Evolutionary conservation across 2,329 filamentous ascomycete species (phyloP).

Genomic region (Penicillium decumbens): DNA sequence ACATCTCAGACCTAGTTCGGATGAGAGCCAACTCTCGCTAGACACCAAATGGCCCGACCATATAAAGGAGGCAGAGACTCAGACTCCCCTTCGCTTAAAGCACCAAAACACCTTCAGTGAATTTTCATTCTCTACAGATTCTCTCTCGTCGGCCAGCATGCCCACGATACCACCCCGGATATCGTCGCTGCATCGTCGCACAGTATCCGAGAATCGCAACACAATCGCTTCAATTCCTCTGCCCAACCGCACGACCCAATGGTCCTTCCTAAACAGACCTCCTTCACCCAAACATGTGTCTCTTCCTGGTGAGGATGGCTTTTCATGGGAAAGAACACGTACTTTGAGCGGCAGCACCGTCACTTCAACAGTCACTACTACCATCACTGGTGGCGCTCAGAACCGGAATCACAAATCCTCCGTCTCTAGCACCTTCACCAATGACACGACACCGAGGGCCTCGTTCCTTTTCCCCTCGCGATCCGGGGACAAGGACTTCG

Average conservation of each 20-base stretch:
- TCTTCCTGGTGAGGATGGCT: conserved; percentile 17
- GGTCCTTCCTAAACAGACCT: conserved; percentile 26
- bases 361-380: conserved; percentile 25
- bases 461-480: conserved; percentile 14
- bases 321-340: conserved; percentile 27
- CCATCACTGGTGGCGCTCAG: conserved; percentile 17
- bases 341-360: conserved; percentile 37
- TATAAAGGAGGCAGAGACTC: conserved; percentile 3
- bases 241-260: conserved; percentile 29
- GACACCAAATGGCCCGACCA: conserved; percentile 3
- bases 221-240: conserved; percentile 17
- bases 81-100: conserved; percentile 5
- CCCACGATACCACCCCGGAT: conserved; percentile 22
- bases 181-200: conserved; percentile 23
- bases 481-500: conserved; percentile 20
- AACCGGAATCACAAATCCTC: conserved; percentile 23
- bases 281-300: conserved; percentile 9
- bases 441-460: conserved; percentile 13
- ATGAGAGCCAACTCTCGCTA: conserved; percentile 8
- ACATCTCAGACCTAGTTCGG: conserved; percentile 12
- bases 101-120: conserved; percentile 1
- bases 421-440: conserved; percentile 26
- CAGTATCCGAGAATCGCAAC: conserved; percentile 13
- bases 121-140: conserved; percentile 4
- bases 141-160: conserved; percentile 17